These are phyloP conservation scores for Litchi chinensis DNA, from an alignment of 345 rosid genomes.

Conservation along the genomic window DNA sequence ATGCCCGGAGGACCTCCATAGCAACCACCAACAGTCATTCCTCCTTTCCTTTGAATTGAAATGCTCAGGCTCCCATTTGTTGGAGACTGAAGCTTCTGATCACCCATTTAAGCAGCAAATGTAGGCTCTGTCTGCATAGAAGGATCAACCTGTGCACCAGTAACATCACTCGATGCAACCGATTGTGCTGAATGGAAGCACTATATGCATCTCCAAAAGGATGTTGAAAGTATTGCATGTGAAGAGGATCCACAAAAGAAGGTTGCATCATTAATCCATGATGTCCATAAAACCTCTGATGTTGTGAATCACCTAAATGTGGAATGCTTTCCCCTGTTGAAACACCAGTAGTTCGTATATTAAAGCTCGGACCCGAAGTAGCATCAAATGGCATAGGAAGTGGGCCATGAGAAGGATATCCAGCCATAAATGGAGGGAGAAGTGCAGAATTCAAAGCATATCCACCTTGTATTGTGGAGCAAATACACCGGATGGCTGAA, in stretches of 20 bases:
- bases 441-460: conserved; percentile 63
- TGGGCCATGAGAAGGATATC: conserved; percentile 72
- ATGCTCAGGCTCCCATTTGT: conserved; percentile 47
- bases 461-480: conserved; percentile 64
- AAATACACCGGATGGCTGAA: conserved; percentile 70
- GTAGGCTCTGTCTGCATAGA: conserved; percentile 47
- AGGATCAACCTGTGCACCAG: conserved; percentile 47
- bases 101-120: conserved; percentile 44
- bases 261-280: conserved; percentile 56
- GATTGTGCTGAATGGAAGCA: conserved; percentile 52
- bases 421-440: no score
- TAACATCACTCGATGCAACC: conserved; percentile 34
- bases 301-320: conserved; percentile 44
- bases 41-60: conserved; percentile 57
- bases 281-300: conserved; percentile 53
- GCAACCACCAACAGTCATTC: conserved; percentile 38
- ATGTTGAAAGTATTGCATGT: conserved; percentile 73
- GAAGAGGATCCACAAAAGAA: conserved; percentile 64
- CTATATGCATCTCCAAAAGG: conserved; percentile 51
- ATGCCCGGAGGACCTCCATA: conserved; percentile 59
- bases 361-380: conserved; percentile 46
- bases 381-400: conserved; percentile 63
- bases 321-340: conserved; percentile 42
- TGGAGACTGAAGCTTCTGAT: conserved; percentile 56
- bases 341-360: conserved; percentile 36